Conservation (phyloP, 495 filamentous ascomycete species). For the Daldinia bambusicola region DNA sequence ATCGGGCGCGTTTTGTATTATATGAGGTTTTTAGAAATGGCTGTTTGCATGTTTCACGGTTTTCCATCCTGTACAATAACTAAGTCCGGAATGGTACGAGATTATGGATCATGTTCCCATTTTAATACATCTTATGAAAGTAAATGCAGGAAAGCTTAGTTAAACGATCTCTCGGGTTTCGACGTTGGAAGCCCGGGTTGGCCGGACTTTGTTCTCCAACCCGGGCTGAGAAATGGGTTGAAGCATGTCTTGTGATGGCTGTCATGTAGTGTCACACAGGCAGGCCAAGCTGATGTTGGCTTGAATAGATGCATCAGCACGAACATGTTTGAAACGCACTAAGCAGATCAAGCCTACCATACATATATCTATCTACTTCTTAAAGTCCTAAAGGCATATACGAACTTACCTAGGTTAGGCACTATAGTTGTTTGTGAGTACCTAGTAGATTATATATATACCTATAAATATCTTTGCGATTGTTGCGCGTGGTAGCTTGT, state of each 20-base stretch:
- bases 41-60: conserved; percentile 31
- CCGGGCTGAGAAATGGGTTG: background rate
- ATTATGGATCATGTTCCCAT: conserved; percentile 22
- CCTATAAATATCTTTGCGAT: background rate
- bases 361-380: too few relatives aligned
- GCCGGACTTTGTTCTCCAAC: background rate
- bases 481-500: background rate
- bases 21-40: conserved; percentile 33
- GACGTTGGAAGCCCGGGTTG: background rate
- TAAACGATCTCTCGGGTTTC: background rate
- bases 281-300: background rate
- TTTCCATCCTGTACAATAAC: conserved; percentile 41
- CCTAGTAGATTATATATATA: background rate
- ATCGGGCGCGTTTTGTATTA: conserved; percentile 36
- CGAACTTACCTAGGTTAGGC: too few relatives aligned
- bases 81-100: conserved; percentile 34
- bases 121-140: background rate
- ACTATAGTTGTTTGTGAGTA: too few relatives aligned
- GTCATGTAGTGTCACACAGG: background rate
- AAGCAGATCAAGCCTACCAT: background rate
- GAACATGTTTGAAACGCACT: background rate
- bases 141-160: background rate
- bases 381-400: too few relatives aligned
- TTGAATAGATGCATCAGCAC: background rate
- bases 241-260: background rate